A percentile compares a stretch with the other conserved stretches of the same genome.
These are phyloP conservation scores for Salvia rosmarinus DNA, from an alignment of 257 asterid genomes.

Conservation along the genomic window DNA sequence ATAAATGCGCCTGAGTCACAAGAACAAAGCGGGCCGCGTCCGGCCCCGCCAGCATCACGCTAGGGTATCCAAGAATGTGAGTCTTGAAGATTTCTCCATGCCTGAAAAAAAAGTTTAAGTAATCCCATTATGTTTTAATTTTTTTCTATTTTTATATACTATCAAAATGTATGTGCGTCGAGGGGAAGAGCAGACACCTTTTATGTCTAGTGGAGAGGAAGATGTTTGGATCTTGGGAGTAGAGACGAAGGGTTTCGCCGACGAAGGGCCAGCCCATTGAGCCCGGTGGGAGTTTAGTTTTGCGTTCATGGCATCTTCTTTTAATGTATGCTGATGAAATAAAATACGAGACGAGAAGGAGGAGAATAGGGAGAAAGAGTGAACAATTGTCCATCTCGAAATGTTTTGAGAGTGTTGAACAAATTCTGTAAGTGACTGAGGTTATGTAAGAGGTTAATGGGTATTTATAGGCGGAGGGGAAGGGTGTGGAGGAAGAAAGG, in stretches of 20 bases:
- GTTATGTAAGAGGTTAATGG: not conserved
- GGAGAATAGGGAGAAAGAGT: conserved; percentile 34
- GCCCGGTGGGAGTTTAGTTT: conserved; percentile 74
- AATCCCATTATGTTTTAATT: not conserved
- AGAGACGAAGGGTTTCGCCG: conserved; percentile 85
- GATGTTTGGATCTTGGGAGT: conserved; percentile 71
- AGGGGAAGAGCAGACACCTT: too few relatives aligned
- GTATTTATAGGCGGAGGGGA: conserved; percentile 31
- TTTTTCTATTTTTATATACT: not conserved
- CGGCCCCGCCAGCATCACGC: conserved; percentile 88
- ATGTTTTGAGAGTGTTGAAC: not conserved
- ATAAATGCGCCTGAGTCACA: conserved; percentile 60
- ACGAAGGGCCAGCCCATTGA: conserved; percentile 88
- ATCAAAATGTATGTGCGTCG: not conserved
- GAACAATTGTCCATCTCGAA: conserved; percentile 31
- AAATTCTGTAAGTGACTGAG: not conserved
- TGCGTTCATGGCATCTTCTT: conserved; percentile 22
- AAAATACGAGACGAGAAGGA: conserved; percentile 30
- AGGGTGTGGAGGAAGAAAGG: not conserved
- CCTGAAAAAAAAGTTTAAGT: conserved; percentile 39
- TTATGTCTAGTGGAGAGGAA: conserved; percentile 61
- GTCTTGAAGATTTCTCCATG: conserved; percentile 89
- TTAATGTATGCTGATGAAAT: conserved; percentile 23
- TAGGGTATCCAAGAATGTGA: conserved; percentile 72
- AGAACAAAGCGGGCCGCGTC: conserved; percentile 88